Base-by-base conservation (phyloP, 257 asterid genomes). In the Paulownia fortunei region DNA sequence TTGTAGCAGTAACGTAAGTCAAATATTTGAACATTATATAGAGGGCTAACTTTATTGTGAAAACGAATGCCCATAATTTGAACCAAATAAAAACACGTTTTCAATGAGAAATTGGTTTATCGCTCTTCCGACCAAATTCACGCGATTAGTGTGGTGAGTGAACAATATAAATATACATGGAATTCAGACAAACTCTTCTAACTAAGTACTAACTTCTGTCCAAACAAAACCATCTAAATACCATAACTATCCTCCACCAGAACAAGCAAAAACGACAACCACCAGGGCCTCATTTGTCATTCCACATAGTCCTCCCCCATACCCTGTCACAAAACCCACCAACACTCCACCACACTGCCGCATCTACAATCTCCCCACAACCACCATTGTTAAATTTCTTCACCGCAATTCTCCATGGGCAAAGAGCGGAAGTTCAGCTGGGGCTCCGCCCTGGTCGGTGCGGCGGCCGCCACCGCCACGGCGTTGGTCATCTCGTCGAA, bases 391-490 rank as follows among this genome's bases (percentile, higher is more conserved):
- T n/a, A n/a, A n/a, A n/a, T n/a, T 42, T 41, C 23, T 3, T 10
- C 74, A 30, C 47, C 62, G n/a, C 23, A 37, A 18, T 6, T 24
- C 68, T 65, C 51, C 9, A 84, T 84, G 87, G 85, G 79, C 65
- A 72, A 73, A 70, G 76, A 63, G n/a, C 73, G 52, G 18, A 85
- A 79, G 8, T 92, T 96, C 97, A 87, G 91, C 87, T 93, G 97
- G 99, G 77, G 88, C 58, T 93, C 98, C 80, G 97, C 99, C 82
- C 39, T 87, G 13, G 69, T 90, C 52, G 99, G 97, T 0, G 99
- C 97, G 4, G 96, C 92, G 1, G 87, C 94, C 13, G 96, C 99
- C 52, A 18, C 92, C 2, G 85, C 89, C 1, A 76, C 90, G 21
- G 80, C 88, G 34, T 19, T 83, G 0, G 67, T 72, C 3, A 64